These are phyloP conservation scores for Hepatocystis sp. DNA, from an alignment of 169 alveolate species.

Conservation along the genomic window DNA sequence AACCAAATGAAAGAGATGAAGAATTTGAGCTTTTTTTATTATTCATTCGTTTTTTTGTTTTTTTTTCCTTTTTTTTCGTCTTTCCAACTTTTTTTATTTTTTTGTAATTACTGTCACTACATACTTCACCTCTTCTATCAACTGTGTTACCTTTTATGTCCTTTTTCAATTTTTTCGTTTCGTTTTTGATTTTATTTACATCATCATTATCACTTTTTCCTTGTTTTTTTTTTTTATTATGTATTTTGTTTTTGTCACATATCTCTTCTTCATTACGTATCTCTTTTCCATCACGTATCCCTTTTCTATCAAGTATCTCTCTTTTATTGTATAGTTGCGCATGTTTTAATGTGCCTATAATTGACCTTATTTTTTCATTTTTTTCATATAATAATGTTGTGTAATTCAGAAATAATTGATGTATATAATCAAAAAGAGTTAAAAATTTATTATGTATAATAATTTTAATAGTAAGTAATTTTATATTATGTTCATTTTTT, in stretches of 20 bases:
- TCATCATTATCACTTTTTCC: too few species aligned
- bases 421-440: constrained; percentile 26
- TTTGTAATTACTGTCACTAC: too few species aligned
- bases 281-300: neutral
- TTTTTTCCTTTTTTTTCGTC: too few species aligned
- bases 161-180: too few species aligned
- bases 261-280: constrained; percentile 1
- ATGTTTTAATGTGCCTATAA: constrained; percentile 10
- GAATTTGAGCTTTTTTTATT: too few species aligned
- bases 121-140: too few species aligned
- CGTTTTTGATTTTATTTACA: too few species aligned
- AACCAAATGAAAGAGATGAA: too few species aligned
- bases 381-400: constrained; percentile 20
- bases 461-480: constrained; percentile 9
- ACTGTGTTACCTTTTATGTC: too few species aligned
- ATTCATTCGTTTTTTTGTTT: too few species aligned
- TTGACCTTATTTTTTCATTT: constrained; percentile 35
- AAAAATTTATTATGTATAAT: constrained; percentile 36
- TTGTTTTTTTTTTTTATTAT: too few species aligned
- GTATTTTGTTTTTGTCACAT: constrained; percentile 12
- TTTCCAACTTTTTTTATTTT: too few species aligned
- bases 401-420: constrained; percentile 16
- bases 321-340: neutral
- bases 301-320: neutral
- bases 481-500: constrained; percentile 41